Evolutionary conservation across 148 eudicot genomes (phyloP), one percentile per base, ranked within the genome.

Genomic region (Chenopodium berlandieri): DNA sequence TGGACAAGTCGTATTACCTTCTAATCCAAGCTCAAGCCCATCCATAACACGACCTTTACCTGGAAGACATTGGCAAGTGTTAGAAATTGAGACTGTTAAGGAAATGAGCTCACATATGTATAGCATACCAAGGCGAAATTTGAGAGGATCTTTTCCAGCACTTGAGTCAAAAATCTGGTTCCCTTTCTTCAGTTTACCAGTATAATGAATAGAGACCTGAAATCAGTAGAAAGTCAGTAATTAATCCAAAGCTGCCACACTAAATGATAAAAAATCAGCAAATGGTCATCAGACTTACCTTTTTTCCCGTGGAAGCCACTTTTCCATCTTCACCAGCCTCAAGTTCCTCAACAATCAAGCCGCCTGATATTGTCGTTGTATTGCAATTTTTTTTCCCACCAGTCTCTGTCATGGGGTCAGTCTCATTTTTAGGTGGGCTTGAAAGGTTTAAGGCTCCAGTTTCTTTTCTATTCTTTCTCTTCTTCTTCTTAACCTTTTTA

Each of bases 21-120:
- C 90, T 60, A 95, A 73, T 23, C 98, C 97, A 75, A 90, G 64
- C 82, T 93, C 89, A 79, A 91, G 83, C 46, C 94, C 97, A 32
- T 89, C 91, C 27, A 90, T 80, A 58, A 85, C 80, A 58, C 68
- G 80, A 74, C 89, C 85, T 83, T 85, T 89, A 78, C 98, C 97
- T 95, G 86, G 20, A 79, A 60, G n/a, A 83, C 25, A 74, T 73
- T 74, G 23, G 10, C 23, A 9, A 66, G 16, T 50, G 30, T 50
- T 68, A 37, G 50, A 68, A 34, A 20, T 25, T 37, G 37, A 7
- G 6, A 17, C 48, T 52, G 69, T 32, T 22, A 71, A 60, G 20
- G 20, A 32, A 75, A 73, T 3, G 17, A 68, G 48, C 25, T 32
- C 74, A 48, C 60, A 63, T 13, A 46, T 14, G 44, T 47, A 50